phyloP scores from a whole-genome alignment of 1,284 basidiomycete species.

The Tylopilus sp. region DNA sequence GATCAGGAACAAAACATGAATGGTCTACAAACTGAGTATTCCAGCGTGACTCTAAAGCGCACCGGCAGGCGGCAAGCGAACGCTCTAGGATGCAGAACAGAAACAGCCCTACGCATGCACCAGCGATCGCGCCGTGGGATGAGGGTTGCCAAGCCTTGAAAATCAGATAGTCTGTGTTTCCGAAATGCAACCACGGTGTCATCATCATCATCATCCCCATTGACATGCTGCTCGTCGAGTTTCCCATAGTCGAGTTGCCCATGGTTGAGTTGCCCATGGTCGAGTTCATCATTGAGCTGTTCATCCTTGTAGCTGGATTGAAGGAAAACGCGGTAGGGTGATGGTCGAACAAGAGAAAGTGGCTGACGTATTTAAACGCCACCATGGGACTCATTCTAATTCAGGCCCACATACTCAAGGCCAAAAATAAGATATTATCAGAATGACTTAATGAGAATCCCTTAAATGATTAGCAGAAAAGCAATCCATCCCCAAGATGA shows the following conservation, averaged over 20 bases:
- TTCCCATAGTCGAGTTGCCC: too few species aligned
- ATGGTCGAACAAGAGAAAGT: background rate
- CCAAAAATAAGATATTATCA: too few species aligned
- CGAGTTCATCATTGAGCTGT: too few species aligned
- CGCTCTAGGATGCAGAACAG: conserved; percentile 76
- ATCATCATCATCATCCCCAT: conserved; percentile 61
- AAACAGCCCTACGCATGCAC: conserved; percentile 79
- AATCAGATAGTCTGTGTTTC: conserved; percentile 69
- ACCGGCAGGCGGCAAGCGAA: conserved; percentile 68
- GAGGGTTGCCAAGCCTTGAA: conserved; percentile 78
- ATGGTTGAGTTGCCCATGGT: too few species aligned
- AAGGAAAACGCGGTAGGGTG: background rate
- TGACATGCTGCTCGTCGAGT: conserved; percentile 4
- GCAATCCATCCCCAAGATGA: too few species aligned
- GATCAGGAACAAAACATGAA: background rate
- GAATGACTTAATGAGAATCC: too few species aligned
- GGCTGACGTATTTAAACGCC: background rate
- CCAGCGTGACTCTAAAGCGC: conserved; percentile 68
- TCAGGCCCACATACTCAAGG: too few species aligned
- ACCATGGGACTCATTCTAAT: too few species aligned
- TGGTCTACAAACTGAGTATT: conserved; percentile 58
- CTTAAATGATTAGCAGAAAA: too few species aligned
- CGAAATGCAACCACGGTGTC: conserved; percentile 77
- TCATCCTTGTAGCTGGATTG: background rate
- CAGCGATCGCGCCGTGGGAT: conserved; percentile 74